A percentile compares a stretch with the other conserved stretches of the same genome.
These are phyloP conservation scores for Lactarius pseudohatsudake DNA, from an alignment of 768 basidiomycete genomes.

Conservation along the genomic window DNA sequence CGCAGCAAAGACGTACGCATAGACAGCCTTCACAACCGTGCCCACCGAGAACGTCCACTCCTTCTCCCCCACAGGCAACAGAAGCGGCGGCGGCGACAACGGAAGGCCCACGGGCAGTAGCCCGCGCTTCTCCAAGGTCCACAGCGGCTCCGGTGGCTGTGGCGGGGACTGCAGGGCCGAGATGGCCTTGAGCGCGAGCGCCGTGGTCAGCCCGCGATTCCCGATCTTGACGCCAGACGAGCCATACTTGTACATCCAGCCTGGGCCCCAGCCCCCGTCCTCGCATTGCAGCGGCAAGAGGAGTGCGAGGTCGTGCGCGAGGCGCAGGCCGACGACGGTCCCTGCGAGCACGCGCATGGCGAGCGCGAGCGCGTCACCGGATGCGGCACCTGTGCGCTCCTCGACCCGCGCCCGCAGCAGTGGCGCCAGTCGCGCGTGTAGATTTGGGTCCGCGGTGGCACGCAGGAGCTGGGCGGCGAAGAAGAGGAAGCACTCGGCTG, in stretches of 20 bases:
- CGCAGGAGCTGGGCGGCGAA: slow-evolving; percentile 49
- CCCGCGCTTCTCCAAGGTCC: no score
- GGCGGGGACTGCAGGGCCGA: slow-evolving; percentile 24
- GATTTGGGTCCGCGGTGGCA: slow-evolving; percentile 34
- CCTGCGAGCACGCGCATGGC: slow-evolving; percentile 33
- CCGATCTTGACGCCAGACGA: slow-evolving; percentile 47
- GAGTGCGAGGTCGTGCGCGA: slow-evolving; percentile 46
- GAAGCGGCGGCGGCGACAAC: background rate
- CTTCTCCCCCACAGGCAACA: background rate
- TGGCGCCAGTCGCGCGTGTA: slow-evolving; percentile 42
- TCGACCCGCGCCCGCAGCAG: slow-evolving; percentile 46
- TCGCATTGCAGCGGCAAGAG: slow-evolving; percentile 50
- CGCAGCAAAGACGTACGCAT: slow-evolving; percentile 11
- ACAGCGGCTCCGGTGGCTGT: background rate
- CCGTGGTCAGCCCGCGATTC: slow-evolving; percentile 56
- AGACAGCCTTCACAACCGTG: slow-evolving; percentile 5
- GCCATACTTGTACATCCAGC: slow-evolving; percentile 60
- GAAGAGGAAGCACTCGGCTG: slow-evolving; percentile 53
- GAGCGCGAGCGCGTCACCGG: slow-evolving; percentile 44
- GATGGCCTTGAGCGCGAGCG: slow-evolving; percentile 53
- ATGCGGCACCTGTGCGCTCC: slow-evolving; percentile 47
- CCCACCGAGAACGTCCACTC: background rate
- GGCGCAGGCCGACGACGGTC: slow-evolving; percentile 41
- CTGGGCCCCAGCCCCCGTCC: slow-evolving; percentile 31
- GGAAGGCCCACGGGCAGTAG: background rate